A percentile compares a stretch with the other conserved stretches of the same genome.
phyloP scores from a whole-genome alignment of 257 asterid genomes.

The Primulina eburnea region DNA sequence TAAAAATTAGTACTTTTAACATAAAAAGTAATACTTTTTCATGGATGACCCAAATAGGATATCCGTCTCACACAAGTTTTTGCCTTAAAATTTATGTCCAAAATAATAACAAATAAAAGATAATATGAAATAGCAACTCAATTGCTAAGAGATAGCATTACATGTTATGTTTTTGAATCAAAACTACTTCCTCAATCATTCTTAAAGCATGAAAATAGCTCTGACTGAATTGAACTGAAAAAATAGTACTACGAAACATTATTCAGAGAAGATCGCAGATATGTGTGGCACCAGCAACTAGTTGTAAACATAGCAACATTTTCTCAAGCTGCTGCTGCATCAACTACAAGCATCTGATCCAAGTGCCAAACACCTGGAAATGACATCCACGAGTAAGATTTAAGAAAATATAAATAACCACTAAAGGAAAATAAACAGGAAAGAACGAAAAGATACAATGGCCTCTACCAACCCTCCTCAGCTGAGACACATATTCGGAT shows the following conservation, averaged over 20 bases:
- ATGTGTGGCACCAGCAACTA: background rate
- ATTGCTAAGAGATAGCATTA: no score
- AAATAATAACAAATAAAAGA: no score
- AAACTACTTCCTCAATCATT: no score
- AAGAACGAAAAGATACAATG: no score
- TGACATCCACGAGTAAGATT: background rate
- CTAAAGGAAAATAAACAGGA: no score
- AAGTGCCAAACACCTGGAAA: conserved; percentile 41
- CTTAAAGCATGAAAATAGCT: background rate
- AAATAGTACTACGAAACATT: background rate
- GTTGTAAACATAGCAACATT: background rate
- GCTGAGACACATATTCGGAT: conserved; percentile 14
- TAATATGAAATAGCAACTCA: no score
- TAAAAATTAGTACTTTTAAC: no score
- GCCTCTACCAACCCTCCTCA: conserved; percentile 41
- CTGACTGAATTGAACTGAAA: background rate
- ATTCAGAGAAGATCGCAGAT: background rate
- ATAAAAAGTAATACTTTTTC: no score
- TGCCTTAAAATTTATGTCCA: no score
- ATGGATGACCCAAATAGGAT: no score
- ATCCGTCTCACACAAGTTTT: no score
- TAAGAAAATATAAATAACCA: background rate
- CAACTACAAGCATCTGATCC: conserved; percentile 35
- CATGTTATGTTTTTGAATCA: background rate
- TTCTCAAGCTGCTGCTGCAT: background rate